Evolutionary conservation across 495 filamentous ascomycete genomes (phyloP).

Genomic region (Letharia lupina): DNA sequence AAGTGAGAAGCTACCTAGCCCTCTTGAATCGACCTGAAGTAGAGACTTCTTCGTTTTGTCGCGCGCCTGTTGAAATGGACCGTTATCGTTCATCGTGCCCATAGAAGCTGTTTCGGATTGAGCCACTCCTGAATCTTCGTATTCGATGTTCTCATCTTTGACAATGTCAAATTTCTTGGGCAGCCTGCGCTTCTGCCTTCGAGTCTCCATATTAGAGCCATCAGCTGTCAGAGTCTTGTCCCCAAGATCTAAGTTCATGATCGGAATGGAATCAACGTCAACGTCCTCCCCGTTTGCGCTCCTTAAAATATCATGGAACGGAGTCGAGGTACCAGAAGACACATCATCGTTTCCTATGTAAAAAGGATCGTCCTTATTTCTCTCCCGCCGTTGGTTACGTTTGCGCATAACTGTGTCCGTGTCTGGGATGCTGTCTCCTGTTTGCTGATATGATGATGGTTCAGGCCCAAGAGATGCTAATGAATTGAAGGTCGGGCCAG

Average conservation of each 20-base stretch:
- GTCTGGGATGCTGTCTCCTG: slow-evolving; percentile 53
- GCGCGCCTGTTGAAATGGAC: slow-evolving; percentile 5
- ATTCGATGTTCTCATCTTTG: slow-evolving; percentile 49
- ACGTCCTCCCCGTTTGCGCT: slow-evolving; percentile 62
- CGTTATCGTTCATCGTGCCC: not conserved
- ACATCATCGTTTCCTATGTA: slow-evolving; percentile 61
- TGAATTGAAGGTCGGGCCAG: slow-evolving; percentile 29
- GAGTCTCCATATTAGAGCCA: slow-evolving; percentile 7
- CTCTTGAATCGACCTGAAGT: slow-evolving; percentile 78
- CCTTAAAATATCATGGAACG: slow-evolving; percentile 62
- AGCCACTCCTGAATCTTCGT: slow-evolving; percentile 19
- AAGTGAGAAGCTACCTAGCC: slow-evolving; percentile 57
- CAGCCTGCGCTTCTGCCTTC: slow-evolving; percentile 25
- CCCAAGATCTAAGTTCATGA: slow-evolving; percentile 78
- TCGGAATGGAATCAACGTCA: slow-evolving; percentile 89
- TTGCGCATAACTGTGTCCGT: slow-evolving; percentile 53
- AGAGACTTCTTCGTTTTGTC: slow-evolving; percentile 46
- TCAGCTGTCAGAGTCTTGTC: slow-evolving; percentile 30
- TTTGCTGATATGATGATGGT: slow-evolving; percentile 57
- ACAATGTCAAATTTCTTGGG: slow-evolving; percentile 50
- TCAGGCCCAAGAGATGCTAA: slow-evolving; percentile 35
- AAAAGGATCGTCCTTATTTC: slow-evolving; percentile 88
- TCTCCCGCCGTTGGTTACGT: slow-evolving; percentile 60
- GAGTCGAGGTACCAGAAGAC: slow-evolving; percentile 50
- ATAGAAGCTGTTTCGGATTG: not conserved